Evolutionary conservation across 1,284 basidiomycete species (phyloP).

Genomic region (Wallemia mellicola): DNA sequence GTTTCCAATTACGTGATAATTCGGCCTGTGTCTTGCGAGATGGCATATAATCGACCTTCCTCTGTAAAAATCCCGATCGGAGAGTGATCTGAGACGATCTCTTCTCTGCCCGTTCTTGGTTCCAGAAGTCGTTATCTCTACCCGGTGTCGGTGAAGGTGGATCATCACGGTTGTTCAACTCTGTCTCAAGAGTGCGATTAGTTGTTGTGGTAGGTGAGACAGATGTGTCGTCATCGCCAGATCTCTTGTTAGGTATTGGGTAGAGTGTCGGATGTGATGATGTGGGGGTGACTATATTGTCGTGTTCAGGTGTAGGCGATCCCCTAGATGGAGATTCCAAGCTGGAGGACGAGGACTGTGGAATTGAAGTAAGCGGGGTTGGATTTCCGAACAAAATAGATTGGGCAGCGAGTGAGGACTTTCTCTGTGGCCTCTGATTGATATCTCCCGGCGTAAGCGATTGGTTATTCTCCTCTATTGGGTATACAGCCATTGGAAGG

Average conservation of each 20-base stretch:
- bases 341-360: neutral
- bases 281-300: neutral
- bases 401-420: neutral
- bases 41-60: constrained; percentile 24
- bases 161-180: neutral
- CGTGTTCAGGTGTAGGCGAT: neutral
- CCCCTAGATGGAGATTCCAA: neutral
- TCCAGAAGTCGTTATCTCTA: neutral
- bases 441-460: neutral
- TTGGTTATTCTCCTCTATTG: neutral
- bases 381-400: neutral
- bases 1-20: constrained; percentile 41
- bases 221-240: neutral
- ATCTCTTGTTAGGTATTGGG: neutral
- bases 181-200: neutral
- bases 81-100: constrained; percentile 45
- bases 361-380: neutral
- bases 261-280: neutral
- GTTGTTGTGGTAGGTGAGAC: neutral
- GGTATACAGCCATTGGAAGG: neutral
- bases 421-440: neutral
- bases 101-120: constrained; percentile 11
- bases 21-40: constrained; percentile 13
- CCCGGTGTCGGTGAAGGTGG: neutral
- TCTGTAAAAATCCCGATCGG: constrained; percentile 39